These are phyloP conservation scores for Diaporthe amygdali DNA, from an alignment of 2,329 filamentous ascomycete species.

Conservation along the genomic window DNA sequence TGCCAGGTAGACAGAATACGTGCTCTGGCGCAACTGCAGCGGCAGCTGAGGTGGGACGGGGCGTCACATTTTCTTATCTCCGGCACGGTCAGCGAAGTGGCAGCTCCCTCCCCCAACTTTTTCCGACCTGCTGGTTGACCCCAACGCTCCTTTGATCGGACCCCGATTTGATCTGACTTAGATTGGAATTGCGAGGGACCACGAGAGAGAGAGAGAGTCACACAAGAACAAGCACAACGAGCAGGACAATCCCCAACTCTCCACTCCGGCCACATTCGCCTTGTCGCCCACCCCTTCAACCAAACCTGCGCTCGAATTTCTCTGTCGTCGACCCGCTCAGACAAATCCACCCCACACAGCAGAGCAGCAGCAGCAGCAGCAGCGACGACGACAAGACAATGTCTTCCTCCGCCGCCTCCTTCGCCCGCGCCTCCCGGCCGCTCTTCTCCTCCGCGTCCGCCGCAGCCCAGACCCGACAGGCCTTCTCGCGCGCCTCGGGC, in stretches of 20 bases:
- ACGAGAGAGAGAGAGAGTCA: background rate
- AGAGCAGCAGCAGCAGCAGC: background rate
- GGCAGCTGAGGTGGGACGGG: background rate
- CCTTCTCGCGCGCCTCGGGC: constrained; percentile 50
- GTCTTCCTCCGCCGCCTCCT: constrained; percentile 45
- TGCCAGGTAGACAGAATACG: too few species aligned
- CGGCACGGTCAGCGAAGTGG: background rate
- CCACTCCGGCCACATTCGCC: background rate
- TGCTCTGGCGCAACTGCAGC: background rate
- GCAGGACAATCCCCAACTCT: background rate
- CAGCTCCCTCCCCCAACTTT: constrained; percentile 4
- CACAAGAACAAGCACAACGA: background rate
- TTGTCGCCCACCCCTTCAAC: background rate
- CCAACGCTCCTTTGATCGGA: constrained; percentile 21
- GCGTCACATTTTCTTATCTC: constrained; percentile 20
- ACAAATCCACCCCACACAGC: background rate
- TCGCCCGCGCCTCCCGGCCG: constrained; percentile 62
- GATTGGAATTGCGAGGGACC: background rate
- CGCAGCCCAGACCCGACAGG: constrained; percentile 58
- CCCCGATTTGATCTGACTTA: constrained; percentile 10
- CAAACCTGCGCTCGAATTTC: background rate
- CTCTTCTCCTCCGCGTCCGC: constrained; percentile 60
- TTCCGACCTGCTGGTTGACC: background rate
- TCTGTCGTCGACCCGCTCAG: background rate
- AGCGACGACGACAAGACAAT: constrained; percentile 19